These are phyloP conservation scores for Phytophthora litchii DNA, from an alignment of 352 stramenopile genomes.

Conservation along the genomic window DNA sequence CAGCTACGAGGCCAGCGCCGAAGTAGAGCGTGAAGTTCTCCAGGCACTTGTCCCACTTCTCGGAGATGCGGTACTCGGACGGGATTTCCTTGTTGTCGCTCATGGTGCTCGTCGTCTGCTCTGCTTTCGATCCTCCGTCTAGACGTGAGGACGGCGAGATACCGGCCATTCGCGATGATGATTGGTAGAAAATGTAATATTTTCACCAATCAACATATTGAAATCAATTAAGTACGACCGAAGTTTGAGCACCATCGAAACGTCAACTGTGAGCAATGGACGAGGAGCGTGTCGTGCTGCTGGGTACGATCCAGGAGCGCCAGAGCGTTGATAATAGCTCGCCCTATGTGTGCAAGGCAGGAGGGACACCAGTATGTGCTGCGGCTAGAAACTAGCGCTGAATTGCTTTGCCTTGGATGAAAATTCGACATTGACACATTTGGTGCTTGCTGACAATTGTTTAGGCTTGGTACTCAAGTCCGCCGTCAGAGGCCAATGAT, in stretches of 20 bases:
- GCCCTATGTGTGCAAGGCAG: conserved; percentile 79
- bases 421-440: conserved; percentile 5
- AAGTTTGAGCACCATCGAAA: conserved; percentile 18
- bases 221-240: conserved; percentile 23
- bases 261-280: conserved; percentile 43
- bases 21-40: conserved; percentile 91
- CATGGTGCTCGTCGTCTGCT: conserved; percentile 36
- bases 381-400: not conserved
- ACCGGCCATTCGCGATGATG: conserved; percentile 4
- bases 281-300: conserved; percentile 63
- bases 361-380: conserved; percentile 67
- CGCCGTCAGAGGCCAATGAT: conserved; percentile 40
- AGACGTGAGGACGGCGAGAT: conserved; percentile 39
- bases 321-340: conserved; percentile 68
- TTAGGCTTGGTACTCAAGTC: conserved; percentile 62
- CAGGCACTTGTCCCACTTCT: conserved; percentile 92
- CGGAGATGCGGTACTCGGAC: conserved; percentile 90
- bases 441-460: conserved; percentile 3
- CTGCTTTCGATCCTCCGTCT: conserved; percentile 25
- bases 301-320: conserved; percentile 73
- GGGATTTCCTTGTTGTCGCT: conserved; percentile 70
- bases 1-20: conserved; percentile 76
- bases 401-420: not conserved
- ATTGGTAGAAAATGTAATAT: not conserved
- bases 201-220: conserved; percentile 17